These are phyloP conservation scores for Mariannaea elegans DNA, from an alignment of 2,329 filamentous ascomycete species.

Conservation along the genomic window DNA sequence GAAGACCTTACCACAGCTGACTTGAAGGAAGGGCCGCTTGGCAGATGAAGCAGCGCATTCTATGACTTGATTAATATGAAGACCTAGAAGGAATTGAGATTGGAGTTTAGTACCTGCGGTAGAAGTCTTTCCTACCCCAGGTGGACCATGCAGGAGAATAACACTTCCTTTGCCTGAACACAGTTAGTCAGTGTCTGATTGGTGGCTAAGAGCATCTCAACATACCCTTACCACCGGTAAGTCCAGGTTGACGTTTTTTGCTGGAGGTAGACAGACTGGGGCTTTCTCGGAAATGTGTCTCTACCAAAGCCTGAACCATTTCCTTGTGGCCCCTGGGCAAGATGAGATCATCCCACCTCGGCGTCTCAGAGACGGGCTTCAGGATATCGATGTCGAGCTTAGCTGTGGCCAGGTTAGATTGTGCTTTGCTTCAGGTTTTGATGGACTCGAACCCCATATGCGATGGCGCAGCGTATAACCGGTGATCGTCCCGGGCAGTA, in stretches of 20 bases:
- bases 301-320: constrained; percentile 1
- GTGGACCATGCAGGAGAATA: constrained; percentile 41
- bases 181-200: background rate
- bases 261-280: background rate
- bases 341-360: constrained; percentile 1
- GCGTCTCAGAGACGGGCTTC: background rate
- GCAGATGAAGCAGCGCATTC: constrained; percentile 26
- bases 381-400: background rate
- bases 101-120: constrained; percentile 33
- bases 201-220: no score
- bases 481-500: background rate
- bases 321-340: constrained; percentile 1
- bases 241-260: no score
- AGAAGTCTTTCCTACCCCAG: constrained; percentile 42
- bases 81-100: background rate
- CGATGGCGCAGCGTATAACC: constrained; percentile 1
- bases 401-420: background rate
- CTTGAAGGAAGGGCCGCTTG: constrained; percentile 28
- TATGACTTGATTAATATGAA: background rate
- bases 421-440: background rate
- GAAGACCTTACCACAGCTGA: constrained; percentile 30
- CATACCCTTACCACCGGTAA: no score
- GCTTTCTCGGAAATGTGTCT: background rate
- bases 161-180: constrained; percentile 39
- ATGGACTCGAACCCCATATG: background rate